Conservation (phyloP, 192 early-diverging fungal species). For the Backusella parvicylindrica region DNA sequence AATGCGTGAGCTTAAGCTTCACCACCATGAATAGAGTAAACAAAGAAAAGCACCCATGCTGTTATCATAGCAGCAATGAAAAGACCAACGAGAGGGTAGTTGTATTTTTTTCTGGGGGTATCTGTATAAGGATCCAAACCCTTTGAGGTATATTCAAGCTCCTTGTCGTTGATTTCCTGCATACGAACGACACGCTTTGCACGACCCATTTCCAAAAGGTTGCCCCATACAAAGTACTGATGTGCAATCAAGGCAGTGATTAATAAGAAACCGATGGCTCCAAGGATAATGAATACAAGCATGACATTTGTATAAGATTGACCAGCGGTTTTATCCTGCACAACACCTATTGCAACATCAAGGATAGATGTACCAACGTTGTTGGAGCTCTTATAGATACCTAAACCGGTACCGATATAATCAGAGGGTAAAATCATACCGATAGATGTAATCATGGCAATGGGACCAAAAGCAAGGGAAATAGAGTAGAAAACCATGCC, state of each 20-base stretch:
- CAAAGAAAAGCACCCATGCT: slow-evolving; percentile 34
- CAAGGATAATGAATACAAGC: slow-evolving; percentile 22
- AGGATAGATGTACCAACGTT: slow-evolving; percentile 61
- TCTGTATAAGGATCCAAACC: slow-evolving; percentile 29
- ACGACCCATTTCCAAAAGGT: slow-evolving; percentile 20
- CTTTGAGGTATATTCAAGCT: slow-evolving; percentile 19
- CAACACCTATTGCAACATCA: slow-evolving; percentile 58
- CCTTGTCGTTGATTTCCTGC: slow-evolving; percentile 27
- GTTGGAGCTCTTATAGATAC: slow-evolving; percentile 61
- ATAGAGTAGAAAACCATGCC: slow-evolving; percentile 55
- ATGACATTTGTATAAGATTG: slow-evolving; percentile 32
- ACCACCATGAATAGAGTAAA: slow-evolving; percentile 12
- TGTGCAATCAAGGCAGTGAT: slow-evolving; percentile 3
- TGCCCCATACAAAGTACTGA: slow-evolving; percentile 6
- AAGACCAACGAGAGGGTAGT: slow-evolving; percentile 17
- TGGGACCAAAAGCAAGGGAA: slow-evolving; percentile 58
- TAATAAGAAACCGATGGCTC: slow-evolving; percentile 24
- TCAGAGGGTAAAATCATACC: slow-evolving; percentile 51
- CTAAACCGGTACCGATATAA: slow-evolving; percentile 57
- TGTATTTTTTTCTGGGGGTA: not conserved
- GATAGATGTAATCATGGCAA: slow-evolving; percentile 57
- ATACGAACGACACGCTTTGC: slow-evolving; percentile 21
- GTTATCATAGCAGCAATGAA: slow-evolving; percentile 10
- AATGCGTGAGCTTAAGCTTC: not conserved
- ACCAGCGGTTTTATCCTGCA: slow-evolving; percentile 45